Percentiles rank a stretch among this genome's conserved stretches.
These are phyloP conservation scores for Acacia crassicarpa DNA, from an alignment of 306 rosid species.

Conservation along the genomic window DNA sequence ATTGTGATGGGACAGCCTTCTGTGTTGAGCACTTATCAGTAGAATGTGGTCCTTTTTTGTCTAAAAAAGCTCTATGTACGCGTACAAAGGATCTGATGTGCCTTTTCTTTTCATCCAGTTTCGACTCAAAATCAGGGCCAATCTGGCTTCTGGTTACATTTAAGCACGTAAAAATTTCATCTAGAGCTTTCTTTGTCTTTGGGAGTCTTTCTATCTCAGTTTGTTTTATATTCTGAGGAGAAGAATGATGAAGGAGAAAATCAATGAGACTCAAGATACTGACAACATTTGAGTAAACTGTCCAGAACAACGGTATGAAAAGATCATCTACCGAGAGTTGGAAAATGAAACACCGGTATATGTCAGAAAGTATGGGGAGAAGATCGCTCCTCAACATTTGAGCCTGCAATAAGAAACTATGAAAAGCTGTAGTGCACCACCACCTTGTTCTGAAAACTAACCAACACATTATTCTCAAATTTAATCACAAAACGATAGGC, in stretches of 20 bases:
- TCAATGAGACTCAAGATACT: background rate
- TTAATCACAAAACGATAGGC: background rate
- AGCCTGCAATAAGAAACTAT: conserved; percentile 29
- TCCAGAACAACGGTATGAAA: background rate
- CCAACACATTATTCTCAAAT: background rate
- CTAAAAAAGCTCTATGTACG: background rate
- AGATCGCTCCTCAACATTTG: conserved; percentile 11
- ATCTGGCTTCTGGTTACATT: conserved; percentile 35
- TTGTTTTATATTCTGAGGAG: background rate
- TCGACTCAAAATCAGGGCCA: background rate
- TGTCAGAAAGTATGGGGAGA: background rate
- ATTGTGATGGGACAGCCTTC: conserved; percentile 19
- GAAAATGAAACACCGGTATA: background rate
- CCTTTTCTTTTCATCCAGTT: background rate
- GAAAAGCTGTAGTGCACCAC: background rate
- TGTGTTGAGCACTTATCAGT: conserved; percentile 16
- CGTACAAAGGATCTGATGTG: background rate
- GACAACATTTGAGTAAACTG: background rate
- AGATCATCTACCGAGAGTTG: conserved; percentile 24
- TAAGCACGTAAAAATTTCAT: conserved; percentile 12
- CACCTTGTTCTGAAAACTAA: background rate
- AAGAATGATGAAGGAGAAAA: conserved; percentile 23
- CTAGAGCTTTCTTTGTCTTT: background rate
- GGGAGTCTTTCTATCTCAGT: background rate
- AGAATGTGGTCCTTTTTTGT: conserved; percentile 10